A percentile compares a stretch with the other conserved stretches of the same genome.
These are phyloP conservation scores for Paracamarosporium sp. DNA, from an alignment of 2,329 filamentous ascomycete genomes.

Conservation along the genomic window DNA sequence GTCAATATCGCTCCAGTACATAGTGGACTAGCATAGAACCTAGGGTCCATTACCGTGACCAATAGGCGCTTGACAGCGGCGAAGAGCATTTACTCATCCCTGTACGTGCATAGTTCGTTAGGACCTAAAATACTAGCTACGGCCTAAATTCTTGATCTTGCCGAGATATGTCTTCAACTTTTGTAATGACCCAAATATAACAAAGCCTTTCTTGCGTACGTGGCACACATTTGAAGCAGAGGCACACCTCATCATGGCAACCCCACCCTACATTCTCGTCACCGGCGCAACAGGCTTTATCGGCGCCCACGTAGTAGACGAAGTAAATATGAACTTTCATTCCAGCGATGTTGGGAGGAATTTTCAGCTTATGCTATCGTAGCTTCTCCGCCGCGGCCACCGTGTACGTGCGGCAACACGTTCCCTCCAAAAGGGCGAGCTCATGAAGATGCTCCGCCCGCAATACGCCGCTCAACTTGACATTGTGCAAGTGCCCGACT, in stretches of 20 bases:
- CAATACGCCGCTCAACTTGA: slow-evolving; percentile 47
- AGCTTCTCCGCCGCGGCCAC: not conserved
- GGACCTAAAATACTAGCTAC: not conserved
- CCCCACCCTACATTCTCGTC: slow-evolving; percentile 21
- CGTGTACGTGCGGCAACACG: slow-evolving; percentile 22
- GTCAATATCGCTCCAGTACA: not conserved
- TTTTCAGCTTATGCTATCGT: not conserved
- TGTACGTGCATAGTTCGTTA: not conserved
- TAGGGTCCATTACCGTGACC: not conserved
- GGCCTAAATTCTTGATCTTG: not conserved
- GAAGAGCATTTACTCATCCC: not conserved
- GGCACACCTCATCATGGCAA: not conserved
- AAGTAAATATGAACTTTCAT: slow-evolving; percentile 1
- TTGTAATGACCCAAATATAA: not conserved
- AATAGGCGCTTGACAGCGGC: slow-evolving; percentile 1
- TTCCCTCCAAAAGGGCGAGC: slow-evolving; percentile 22
- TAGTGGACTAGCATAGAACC: not conserved
- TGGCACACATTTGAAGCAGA: not conserved
- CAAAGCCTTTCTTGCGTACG: not conserved
- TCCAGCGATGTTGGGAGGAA: not conserved
- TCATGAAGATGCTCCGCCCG: slow-evolving; percentile 48
- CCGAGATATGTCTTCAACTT: not conserved
- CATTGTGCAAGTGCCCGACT: slow-evolving; percentile 53
- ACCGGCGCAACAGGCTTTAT: slow-evolving; percentile 33
- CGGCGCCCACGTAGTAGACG: slow-evolving; percentile 27